These are phyloP conservation scores for Arabidopsis hybrid DNA, from an alignment of 441 rosid species.

Conservation along the genomic window DNA sequence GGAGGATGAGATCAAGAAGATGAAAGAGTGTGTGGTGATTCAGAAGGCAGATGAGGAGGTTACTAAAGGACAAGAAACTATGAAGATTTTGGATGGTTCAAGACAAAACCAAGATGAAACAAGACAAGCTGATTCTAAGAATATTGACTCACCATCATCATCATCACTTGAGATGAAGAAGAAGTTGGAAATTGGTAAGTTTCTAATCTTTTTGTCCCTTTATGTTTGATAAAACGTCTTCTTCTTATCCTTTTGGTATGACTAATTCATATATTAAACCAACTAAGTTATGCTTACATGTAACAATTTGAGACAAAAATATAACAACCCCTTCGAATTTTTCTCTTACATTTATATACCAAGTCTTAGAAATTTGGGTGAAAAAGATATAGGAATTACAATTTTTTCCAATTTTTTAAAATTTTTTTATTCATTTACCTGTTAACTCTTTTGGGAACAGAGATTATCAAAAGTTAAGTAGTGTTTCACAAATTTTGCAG, in stretches of 20 bases:
- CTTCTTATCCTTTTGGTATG: neutral
- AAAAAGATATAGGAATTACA: neutral
- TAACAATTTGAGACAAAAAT: neutral
- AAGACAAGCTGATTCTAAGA: constrained; percentile 24
- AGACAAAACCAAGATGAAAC: constrained; percentile 5
- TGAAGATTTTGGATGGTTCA: constrained; percentile 21
- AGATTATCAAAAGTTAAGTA: neutral
- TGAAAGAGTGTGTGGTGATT: constrained; percentile 20
- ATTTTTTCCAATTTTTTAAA: too few species aligned
- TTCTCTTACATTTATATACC: neutral
- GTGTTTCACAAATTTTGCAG: constrained; percentile 40
- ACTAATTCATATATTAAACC: constrained; percentile 10
- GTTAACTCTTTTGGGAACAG: neutral
- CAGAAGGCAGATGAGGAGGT: constrained; percentile 11
- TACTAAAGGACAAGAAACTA: constrained; percentile 13
- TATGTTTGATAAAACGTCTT: neutral
- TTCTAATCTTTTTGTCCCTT: neutral
- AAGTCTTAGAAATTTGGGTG: neutral
- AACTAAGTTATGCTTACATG: neutral
- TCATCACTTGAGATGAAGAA: constrained; percentile 13
- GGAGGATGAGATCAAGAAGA: constrained; percentile 30
- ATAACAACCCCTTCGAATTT: too few species aligned
- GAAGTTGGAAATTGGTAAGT: constrained; percentile 31
- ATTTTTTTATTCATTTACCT: neutral
- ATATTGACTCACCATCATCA: constrained; percentile 3